Evolutionary conservation across 176 grass and related monocot genomes (phyloP), one percentile per base, ranked within the genome.

Genomic region (Ensete glaucum): DNA sequence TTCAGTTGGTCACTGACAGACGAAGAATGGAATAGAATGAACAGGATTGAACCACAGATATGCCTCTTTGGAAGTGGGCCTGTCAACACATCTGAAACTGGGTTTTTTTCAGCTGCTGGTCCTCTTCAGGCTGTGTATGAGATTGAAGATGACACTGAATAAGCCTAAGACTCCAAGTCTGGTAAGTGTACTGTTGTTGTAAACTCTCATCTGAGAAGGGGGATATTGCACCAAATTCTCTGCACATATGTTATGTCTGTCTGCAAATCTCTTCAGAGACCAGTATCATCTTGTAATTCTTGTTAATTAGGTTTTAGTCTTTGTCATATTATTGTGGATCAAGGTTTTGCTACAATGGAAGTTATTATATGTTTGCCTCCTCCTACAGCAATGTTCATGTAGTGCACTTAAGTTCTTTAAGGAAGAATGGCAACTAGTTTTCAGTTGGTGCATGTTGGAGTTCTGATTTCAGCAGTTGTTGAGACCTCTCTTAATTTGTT

Each of bases 71-170:
- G 83, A 26, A 81, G 65, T 24, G 74, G 83, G 58, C 83, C 74
- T 12, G 21, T 15, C 26, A 77, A 77, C 55, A 71, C 75, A 77
- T 81, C 74, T 55, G 83, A 85, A 73, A 67, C 73, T 51, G 79
- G 83, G 65, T 81, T 77, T 60, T 54, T 81, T 3, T 78, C 74
- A 15, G 83, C 78, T 77, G 51, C 73, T 64, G 54, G 67, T 24
- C 78, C 74, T 64, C 83, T 85, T 50, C 83, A 85, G 64, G 79
- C 79, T 73, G 83, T 85, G 67, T 57, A 85, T 21, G 83, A 85
- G 27, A 75, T 85, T 13, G 83, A 85, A 73, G 79, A 81, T 68
- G 83, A 85, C 15, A 57, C 34, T 16, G 79, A 81, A 69, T 70
- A 12, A 65, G 27, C 13, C 23, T 27, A 26, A 14, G 26, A 12